Conservation (phyloP, 495 filamentous ascomycete species). For the Aspergillus egyptiacus region DNA sequence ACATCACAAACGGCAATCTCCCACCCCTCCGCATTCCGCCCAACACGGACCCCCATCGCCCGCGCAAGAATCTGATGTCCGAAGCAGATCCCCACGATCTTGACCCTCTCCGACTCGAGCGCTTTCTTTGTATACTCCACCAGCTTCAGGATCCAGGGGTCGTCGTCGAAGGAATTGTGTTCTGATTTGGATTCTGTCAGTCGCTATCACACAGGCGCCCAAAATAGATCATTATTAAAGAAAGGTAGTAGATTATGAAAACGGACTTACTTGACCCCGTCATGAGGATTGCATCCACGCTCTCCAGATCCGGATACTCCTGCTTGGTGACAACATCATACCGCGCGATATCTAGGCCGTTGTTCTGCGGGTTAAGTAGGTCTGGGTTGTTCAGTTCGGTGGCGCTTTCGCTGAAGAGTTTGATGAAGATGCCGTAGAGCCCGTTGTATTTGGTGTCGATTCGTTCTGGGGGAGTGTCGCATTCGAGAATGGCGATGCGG, state of each 20-base stretch:
- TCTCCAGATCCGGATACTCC: constrained; percentile 61
- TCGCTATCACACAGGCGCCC: neutral
- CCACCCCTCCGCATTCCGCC: constrained; percentile 66
- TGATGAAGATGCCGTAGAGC: constrained; percentile 67
- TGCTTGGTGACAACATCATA: constrained; percentile 60
- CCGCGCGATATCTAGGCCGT: constrained; percentile 51
- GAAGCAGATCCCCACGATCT: constrained; percentile 78
- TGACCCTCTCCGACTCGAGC: constrained; percentile 53
- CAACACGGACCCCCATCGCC: constrained; percentile 64
- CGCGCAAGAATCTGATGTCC: constrained; percentile 86
- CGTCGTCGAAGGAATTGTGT: constrained; percentile 58
- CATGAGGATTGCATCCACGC: constrained; percentile 76
- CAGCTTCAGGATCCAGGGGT: constrained; percentile 70
- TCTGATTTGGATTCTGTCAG: constrained; percentile 29
- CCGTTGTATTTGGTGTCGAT: constrained; percentile 58
- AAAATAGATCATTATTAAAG: neutral
- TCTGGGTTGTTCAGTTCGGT: constrained; percentile 30
- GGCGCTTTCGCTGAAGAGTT: constrained; percentile 52
- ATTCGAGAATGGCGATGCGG: constrained; percentile 79
- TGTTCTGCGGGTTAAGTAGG: constrained; percentile 32
- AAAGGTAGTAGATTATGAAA: neutral
- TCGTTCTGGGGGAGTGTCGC: constrained; percentile 60
- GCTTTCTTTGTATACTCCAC: constrained; percentile 61
- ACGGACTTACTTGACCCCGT: constrained; percentile 57
- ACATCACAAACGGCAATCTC: constrained; percentile 71